Evolutionary conservation across 78 protist genomes (phyloP).

Genomic region (Dictyostelium brefeldianum): DNA sequence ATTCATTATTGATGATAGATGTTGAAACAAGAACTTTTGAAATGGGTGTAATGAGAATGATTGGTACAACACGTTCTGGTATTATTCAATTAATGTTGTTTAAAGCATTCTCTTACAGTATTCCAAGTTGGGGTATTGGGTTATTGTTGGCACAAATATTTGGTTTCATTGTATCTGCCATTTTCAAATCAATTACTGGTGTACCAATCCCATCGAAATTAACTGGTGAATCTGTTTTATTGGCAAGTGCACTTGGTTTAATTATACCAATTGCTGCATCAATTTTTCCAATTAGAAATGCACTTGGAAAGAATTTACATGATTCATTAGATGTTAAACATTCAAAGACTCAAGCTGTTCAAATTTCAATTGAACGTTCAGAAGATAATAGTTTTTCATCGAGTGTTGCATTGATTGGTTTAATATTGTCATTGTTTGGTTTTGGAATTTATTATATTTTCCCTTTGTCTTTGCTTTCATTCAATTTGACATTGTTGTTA

Average conservation of each 20-base stretch:
- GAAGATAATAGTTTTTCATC: constrained; percentile 47
- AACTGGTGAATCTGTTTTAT: constrained; percentile 30
- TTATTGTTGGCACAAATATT: constrained; percentile 73
- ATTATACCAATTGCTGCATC: constrained; percentile 88
- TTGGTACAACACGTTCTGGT: constrained; percentile 88
- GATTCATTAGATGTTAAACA: constrained; percentile 90
- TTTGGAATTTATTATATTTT: constrained; percentile 92
- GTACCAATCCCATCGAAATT: constrained; percentile 71
- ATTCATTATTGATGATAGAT: constrained; percentile 92
- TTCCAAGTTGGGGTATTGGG: constrained; percentile 95
- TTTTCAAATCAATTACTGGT: constrained; percentile 38
- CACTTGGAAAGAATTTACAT: constrained; percentile 80
- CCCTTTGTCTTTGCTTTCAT: constrained; percentile 90
- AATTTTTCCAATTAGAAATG: constrained; percentile 91
- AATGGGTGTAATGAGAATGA: constrained; percentile 92
- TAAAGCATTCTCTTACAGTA: constrained; percentile 87
- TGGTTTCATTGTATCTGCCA: constrained; percentile 31
- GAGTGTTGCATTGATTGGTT: constrained; percentile 84
- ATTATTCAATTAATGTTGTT: constrained; percentile 85
- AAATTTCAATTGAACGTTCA: constrained; percentile 86
- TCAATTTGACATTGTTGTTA: constrained; percentile 88
- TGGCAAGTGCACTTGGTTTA: constrained; percentile 88
- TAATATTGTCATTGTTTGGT: constrained; percentile 77
- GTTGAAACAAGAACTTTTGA: constrained; percentile 96
- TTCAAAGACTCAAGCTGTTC: constrained; percentile 85